Evolutionary conservation across 2,329 filamentous ascomycete species (phyloP), one percentile per base, ranked within the genome.

Genomic region (Aureobasidium uvarum): DNA sequence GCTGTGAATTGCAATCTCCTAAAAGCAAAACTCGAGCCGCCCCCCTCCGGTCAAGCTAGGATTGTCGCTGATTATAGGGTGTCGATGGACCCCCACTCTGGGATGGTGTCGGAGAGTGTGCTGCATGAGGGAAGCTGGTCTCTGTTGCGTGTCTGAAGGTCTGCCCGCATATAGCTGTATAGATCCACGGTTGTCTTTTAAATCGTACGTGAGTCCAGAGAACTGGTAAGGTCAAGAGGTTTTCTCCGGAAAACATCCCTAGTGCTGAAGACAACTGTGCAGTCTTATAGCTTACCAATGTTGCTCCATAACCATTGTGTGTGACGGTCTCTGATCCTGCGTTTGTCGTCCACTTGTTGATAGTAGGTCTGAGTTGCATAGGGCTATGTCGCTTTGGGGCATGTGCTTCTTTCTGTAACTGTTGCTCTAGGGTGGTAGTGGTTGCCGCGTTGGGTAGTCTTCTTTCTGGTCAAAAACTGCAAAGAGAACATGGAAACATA

Each of bases 361-460:
- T 10, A 10, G 18, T 10, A 20, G 18, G 7, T 1, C 16, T n/a
- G 48, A 33, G 48, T 28, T 18, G 36, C 52, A 43, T 54, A 41
- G 23, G 52, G 52, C 1, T 25, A 13, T 28, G 51, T 55, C 20
- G 51, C 51, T 39, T 55, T 39, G 36, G 36, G 51, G 51, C 2
- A 18, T 39, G n/a, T 41, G 33, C 36, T 55, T 41, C 50, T 56
- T 56, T 41, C 23, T 43, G 54, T 43, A 8, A 14, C 10, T 43
- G 38, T 38, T 55, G 36, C 52, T 39, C 18, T 55, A 14, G 52
- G 36, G n/a, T 14, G 25, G 16, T 43, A 45, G 20, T n/a, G 14
- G 5, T 45, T 31, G 54, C 23, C 54, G 54, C 54, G 7, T 58
- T 33, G 33, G 54, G 54, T 31, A 16, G 23, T 58, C 54, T 58